Base-by-base conservation (phyloP, 1,284 basidiomycete genomes). In the Malassezia japonica region DNA sequence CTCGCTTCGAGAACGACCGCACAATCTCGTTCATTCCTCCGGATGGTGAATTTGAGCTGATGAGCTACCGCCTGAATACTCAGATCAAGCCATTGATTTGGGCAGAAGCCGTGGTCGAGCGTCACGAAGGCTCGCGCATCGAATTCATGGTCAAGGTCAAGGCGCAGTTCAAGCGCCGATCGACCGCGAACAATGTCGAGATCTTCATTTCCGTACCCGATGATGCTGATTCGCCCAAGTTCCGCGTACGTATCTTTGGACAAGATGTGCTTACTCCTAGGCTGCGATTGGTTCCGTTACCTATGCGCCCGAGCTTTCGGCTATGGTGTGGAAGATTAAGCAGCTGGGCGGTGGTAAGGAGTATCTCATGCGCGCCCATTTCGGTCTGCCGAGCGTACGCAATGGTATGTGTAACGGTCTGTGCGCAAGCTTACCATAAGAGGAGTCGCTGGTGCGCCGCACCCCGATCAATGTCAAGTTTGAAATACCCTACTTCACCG, bases 21-120 rank as follows among this genome's bases (percentile, higher is more conserved):
- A 98, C 92, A 1, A 99, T 98, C 74, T 89, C 86, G 23, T 99
- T 99, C 76, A 99, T 98, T 67, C 94, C 94, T 0, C 94, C 94
- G 1, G 94, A 98, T 72, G 94, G 94, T 61, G 92, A 96, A 74
- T 96, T 98, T 66, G 92, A 96, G 74, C 80, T 96, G 57, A 96
- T 98, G 91, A 87, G 85, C 23, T 98, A 96, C 74, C 84, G 92
- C 9, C 80, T 96, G 5, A 89, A 86, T 29, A 94, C 91, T 6
- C 87, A 91, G 4, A 92, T 98, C 52, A 99, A 98, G 74, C 94
- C 94, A 0, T 79, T 98, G 33, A 83, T 99, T 34, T 98, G 91
- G 90, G 94, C 95, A 4, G 92, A 99, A 75, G 94, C 94, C 0
- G 82, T 86, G 5, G 87, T 98, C 8, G 94, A 98, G 75, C 85